A percentile compares a stretch with the other conserved stretches of the same genome.
These are phyloP conservation scores for Gracilaria vermiculophylla DNA, from an alignment of 23 red algal species.

Conservation along the genomic window DNA sequence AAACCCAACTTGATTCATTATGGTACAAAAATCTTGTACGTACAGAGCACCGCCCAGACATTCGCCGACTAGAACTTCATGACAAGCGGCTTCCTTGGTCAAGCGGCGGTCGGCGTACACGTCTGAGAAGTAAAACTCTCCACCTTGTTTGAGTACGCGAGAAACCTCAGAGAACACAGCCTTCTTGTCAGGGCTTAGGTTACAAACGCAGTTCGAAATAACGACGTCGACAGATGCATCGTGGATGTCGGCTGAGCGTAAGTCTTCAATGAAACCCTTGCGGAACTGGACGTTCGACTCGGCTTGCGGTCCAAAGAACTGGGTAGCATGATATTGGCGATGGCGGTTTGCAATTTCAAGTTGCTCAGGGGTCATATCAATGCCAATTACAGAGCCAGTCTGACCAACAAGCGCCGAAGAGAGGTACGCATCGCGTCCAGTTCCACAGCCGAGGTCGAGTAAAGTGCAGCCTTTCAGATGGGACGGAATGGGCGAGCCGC, in stretches of 20 bases:
- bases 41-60: slow-evolving; percentile 87
- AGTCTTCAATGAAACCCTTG: slow-evolving; percentile 77
- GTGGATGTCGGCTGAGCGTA: slow-evolving; percentile 51
- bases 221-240: slow-evolving; percentile 84
- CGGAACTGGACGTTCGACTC: slow-evolving; percentile 69
- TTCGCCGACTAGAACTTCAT: slow-evolving; percentile 72
- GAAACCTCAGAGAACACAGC: slow-evolving; percentile 73
- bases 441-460: slow-evolving; percentile 89
- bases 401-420: slow-evolving; percentile 77
- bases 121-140: slow-evolving; percentile 95
- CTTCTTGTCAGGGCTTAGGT: slow-evolving; percentile 73
- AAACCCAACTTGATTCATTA: slow-evolving; percentile 74
- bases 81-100: slow-evolving; percentile 33
- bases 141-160: slow-evolving; percentile 71
- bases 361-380: slow-evolving; percentile 82
- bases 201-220: slow-evolving; percentile 90
- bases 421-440: slow-evolving; percentile 87
- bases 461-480: slow-evolving; percentile 49
- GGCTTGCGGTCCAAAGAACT: slow-evolving; percentile 51
- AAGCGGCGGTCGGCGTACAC: slow-evolving; percentile 81
- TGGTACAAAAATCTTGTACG: slow-evolving; percentile 72
- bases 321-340: slow-evolving; percentile 66
- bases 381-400: slow-evolving; percentile 71
- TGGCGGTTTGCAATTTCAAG: slow-evolving; percentile 72
- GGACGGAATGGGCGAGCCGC: slow-evolving; percentile 78